Evolutionary conservation across 345 rosid genomes (phyloP).

Genomic region (Rhodamnia argentea): DNA sequence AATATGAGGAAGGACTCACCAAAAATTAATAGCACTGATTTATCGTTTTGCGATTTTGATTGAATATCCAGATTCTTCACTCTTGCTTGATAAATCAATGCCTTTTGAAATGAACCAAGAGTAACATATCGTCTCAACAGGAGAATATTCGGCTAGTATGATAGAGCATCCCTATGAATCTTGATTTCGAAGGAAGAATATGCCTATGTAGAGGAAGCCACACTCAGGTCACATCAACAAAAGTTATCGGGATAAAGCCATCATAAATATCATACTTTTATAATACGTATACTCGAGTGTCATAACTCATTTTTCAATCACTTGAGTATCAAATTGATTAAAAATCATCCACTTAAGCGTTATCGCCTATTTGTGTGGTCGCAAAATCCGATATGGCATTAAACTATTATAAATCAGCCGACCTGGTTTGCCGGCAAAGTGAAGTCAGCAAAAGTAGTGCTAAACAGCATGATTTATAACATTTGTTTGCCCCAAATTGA

Average conservation of each 20-base stretch:
- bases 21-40: background rate
- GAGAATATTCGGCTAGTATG: background rate
- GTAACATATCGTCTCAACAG: background rate
- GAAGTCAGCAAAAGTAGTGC: too few relatives aligned
- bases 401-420: background rate
- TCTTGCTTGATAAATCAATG: too few relatives aligned
- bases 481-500: background rate
- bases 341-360: background rate
- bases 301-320: background rate
- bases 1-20: background rate
- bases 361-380: background rate
- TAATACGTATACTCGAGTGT: fast-evolving
- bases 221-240: background rate
- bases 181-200: background rate
- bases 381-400: background rate
- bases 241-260: background rate
- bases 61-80: too few relatives aligned
- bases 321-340: background rate
- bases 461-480: background rate
- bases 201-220: background rate
- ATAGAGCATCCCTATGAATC: background rate
- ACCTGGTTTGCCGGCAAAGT: too few relatives aligned
- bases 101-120: background rate
- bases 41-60: too few relatives aligned
- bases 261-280: background rate